phyloP scores from a whole-genome alignment of 192 early-diverging fungal genomes.

The Haplosporangium gracile region DNA sequence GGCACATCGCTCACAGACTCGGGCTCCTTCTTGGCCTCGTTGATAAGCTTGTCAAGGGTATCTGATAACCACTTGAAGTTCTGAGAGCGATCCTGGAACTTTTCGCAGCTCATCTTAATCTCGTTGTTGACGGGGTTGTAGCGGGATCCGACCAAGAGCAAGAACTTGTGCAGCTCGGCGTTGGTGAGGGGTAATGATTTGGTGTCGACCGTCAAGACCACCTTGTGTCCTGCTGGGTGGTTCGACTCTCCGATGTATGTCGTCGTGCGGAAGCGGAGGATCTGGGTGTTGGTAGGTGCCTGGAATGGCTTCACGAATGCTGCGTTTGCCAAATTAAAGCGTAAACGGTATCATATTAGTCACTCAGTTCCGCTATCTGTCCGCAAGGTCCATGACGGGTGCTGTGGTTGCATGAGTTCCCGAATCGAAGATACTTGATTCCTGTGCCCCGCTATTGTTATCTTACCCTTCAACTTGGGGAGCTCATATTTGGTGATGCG shows the following conservation, averaged over 20 bases:
- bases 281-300: conserved; percentile 59
- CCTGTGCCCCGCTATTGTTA: no score
- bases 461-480: conserved; percentile 69
- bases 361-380: not conserved
- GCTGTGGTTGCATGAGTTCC: not conserved
- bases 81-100: conserved; percentile 64
- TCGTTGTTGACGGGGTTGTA: conserved; percentile 71
- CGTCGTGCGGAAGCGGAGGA: conserved; percentile 64
- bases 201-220: conserved; percentile 63
- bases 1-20: conserved; percentile 70
- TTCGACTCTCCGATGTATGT: conserved; percentile 66
- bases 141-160: conserved; percentile 69
- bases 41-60: conserved; percentile 62
- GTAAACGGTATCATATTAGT: not conserved
- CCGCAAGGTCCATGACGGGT: not conserved
- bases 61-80: conserved; percentile 72
- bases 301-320: conserved; percentile 67
- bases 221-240: conserved; percentile 65
- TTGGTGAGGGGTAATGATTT: conserved; percentile 60
- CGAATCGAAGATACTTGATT: not conserved
- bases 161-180: conserved; percentile 69
- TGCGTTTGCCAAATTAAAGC: conserved; percentile 6
- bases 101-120: conserved; percentile 69
- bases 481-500: conserved; percentile 70
- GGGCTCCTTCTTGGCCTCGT: conserved; percentile 72